These are phyloP conservation scores for Podila minutissima DNA, from an alignment of 192 early-diverging fungal species.

Conservation along the genomic window DNA sequence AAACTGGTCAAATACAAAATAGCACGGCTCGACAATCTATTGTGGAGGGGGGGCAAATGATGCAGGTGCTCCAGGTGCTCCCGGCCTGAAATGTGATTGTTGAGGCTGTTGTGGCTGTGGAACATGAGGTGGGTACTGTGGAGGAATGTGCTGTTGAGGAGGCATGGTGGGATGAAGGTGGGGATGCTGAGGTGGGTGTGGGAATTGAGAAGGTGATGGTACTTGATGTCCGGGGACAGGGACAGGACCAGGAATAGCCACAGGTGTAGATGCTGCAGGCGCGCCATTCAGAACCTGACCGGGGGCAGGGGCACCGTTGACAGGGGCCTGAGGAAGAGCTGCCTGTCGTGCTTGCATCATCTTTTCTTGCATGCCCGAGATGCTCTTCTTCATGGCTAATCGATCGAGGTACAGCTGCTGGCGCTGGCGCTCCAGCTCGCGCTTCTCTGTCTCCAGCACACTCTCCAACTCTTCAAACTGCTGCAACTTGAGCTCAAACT, in stretches of 20 bases:
- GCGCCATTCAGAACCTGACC: not conserved
- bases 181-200: not conserved
- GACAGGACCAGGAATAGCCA: no score
- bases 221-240: not conserved
- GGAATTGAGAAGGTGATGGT: not conserved
- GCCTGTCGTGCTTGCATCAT: constrained; percentile 34
- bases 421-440: constrained; percentile 79
- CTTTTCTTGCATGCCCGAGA: constrained; percentile 53
- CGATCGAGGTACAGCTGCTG: constrained; percentile 71
- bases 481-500: constrained; percentile 92
- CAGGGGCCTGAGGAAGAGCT: constrained; percentile 6
- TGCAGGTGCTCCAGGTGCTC: not conserved
- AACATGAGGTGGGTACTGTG: not conserved
- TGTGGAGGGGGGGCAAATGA: not conserved
- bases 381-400: constrained; percentile 66
- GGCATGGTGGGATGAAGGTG: no score
- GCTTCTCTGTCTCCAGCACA: constrained; percentile 86
- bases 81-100: not conserved
- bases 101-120: not conserved
- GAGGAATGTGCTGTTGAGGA: no score
- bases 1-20: not conserved
- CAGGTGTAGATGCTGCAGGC: not conserved
- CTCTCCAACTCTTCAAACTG: constrained; percentile 95
- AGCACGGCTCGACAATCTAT: not conserved
- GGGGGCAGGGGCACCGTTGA: constrained; percentile 14